Evolutionary conservation across 2,329 filamentous ascomycete species (phyloP).

Genomic region (Clonostachys rhizophaga): DNA sequence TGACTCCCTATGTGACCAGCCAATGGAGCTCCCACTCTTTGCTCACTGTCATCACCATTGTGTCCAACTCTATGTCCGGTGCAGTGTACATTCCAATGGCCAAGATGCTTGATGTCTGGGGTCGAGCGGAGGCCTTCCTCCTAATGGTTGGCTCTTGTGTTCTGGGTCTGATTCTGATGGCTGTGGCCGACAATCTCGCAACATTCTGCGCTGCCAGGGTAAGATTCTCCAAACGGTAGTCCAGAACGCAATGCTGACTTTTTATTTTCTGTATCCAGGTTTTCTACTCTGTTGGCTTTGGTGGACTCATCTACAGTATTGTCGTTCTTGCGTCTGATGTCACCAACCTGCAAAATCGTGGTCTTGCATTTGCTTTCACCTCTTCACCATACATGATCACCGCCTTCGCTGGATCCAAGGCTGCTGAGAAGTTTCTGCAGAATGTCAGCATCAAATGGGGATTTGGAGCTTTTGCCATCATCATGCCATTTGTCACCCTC

Average conservation of each 20-base stretch:
- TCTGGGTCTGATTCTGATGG: conserved; percentile 53
- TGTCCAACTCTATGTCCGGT: conserved; percentile 48
- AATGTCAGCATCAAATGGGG: conserved; percentile 29
- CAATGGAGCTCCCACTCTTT: conserved; percentile 48
- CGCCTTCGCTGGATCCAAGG: conserved; percentile 29
- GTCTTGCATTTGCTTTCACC: conserved; percentile 29
- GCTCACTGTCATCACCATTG: conserved; percentile 45
- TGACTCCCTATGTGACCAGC: conserved; percentile 42
- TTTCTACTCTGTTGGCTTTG: conserved; percentile 57
- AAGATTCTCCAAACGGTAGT: background rate
- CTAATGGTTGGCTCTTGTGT: conserved; percentile 44
- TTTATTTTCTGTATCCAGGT: conserved; percentile 24
- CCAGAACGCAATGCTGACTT: background rate
- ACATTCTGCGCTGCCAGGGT: conserved; percentile 47
- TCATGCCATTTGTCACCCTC: conserved; percentile 44
- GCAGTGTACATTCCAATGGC: conserved; percentile 58
- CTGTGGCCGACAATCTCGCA: conserved; percentile 38
- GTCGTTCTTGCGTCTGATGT: conserved; percentile 64
- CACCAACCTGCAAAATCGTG: conserved; percentile 30
- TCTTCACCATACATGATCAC: conserved; percentile 40
- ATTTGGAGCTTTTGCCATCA: conserved; percentile 57
- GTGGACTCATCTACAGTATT: conserved; percentile 56
- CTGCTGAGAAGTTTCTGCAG: conserved; percentile 18
- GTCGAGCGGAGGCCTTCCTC: conserved; percentile 54
- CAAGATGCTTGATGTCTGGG: conserved; percentile 60